Percentiles rank a stretch among this genome's conserved stretches.
Conservation (phyloP, 2,329 filamentous ascomycete genomes). For the Colletotrichum theobromicola region DNA sequence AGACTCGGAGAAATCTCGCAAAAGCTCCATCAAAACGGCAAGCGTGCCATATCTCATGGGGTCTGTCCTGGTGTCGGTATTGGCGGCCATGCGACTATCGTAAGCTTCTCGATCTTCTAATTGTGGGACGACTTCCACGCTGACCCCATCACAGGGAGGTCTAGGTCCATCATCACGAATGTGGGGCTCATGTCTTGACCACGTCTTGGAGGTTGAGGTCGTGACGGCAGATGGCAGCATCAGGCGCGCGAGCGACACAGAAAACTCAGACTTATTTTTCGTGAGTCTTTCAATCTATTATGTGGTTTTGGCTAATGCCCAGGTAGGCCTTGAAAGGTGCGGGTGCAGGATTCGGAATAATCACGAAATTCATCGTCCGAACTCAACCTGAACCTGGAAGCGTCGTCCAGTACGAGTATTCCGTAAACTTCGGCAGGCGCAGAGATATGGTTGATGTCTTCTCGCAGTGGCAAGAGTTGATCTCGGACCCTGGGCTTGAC, state of each 20-base stretch:
- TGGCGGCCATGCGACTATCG: constrained; percentile 63
- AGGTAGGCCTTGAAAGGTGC: constrained; percentile 53
- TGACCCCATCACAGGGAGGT: constrained; percentile 48
- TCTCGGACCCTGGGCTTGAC: constrained; percentile 59
- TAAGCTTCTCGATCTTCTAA: too few species aligned
- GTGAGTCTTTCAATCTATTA: constrained; percentile 22
- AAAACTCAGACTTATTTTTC: constrained; percentile 61
- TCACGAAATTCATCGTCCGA: constrained; percentile 60
- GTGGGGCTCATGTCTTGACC: constrained; percentile 63
- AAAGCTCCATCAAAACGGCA: constrained; percentile 53
- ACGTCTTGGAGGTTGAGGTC: constrained; percentile 59
- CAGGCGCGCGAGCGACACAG: constrained; percentile 46
- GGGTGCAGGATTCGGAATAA: constrained; percentile 61
- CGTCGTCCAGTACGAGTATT: constrained; percentile 65
- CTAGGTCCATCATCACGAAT: constrained; percentile 63
- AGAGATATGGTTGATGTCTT: constrained; percentile 54
- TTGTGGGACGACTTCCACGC: too few species aligned
- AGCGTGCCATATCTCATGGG: constrained; percentile 64
- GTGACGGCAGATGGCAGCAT: constrained; percentile 62
- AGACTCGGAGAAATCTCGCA: constrained; percentile 56
- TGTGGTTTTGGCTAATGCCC: too few species aligned
- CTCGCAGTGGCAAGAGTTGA: constrained; percentile 62
- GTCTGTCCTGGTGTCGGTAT: constrained; percentile 64
- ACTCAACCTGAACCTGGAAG: constrained; percentile 60
- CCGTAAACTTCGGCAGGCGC: constrained; percentile 54